These are phyloP conservation scores for Dendrocalamus latiflorus DNA, from an alignment of 202 grass and related monocot species.

Conservation along the genomic window DNA sequence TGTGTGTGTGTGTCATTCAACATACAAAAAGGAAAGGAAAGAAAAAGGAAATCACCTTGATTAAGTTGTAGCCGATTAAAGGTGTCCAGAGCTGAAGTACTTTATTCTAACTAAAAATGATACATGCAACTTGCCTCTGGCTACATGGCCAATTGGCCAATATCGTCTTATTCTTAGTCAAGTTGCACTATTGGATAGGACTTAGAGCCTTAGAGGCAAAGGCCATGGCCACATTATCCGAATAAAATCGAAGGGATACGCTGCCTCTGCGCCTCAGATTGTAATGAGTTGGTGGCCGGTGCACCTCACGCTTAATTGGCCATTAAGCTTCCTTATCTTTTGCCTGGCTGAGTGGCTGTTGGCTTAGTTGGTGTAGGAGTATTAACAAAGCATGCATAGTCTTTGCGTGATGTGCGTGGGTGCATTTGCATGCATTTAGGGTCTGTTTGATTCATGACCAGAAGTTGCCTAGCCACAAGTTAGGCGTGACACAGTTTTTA, in stretches of 20 bases:
- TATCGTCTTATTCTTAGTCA: neutral
- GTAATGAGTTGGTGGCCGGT: neutral
- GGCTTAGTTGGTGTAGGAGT: neutral
- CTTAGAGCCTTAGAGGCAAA: neutral
- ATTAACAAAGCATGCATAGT: neutral
- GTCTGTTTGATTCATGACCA: too few relatives aligned
- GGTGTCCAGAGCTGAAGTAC: neutral
- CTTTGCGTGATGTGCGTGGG: neutral
- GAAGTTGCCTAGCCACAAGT: too few relatives aligned
- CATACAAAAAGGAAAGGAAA: neutral
- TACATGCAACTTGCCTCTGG: neutral
- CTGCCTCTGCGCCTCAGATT: neutral
- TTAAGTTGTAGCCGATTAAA: neutral
- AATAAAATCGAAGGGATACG: constrained; percentile 25
- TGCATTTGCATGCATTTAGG: neutral
- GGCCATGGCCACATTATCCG: constrained; percentile 9
- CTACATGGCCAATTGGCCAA: neutral
- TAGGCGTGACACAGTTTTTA: too few relatives aligned
- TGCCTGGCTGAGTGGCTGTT: neutral
- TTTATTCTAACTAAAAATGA: neutral
- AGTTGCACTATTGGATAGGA: neutral
- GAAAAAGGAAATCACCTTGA: neutral
- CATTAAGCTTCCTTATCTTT: constrained; percentile 8
- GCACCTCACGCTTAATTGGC: constrained; percentile 22
- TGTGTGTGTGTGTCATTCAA: too few relatives aligned